Percentiles rank a stretch among this genome's conserved stretches.
Conservation (phyloP, 2,329 filamentous ascomycete species). For the Ophiosphaerella korrae region DNA sequence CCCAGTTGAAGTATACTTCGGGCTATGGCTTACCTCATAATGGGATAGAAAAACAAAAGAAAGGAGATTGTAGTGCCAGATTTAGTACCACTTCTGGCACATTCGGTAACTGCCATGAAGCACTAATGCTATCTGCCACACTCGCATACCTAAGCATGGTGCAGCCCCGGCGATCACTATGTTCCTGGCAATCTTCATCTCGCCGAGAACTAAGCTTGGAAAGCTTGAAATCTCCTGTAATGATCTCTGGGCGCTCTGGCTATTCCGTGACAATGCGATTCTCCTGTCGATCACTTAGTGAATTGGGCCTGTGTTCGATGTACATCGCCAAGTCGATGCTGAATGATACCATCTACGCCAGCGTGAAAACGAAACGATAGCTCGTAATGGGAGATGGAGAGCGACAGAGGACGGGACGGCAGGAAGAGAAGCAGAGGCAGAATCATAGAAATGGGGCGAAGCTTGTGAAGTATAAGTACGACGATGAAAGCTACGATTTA, state of each 20-base stretch:
- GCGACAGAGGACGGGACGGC: not conserved
- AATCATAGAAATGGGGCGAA: not conserved
- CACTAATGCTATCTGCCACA: conserved; percentile 5
- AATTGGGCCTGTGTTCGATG: conserved; percentile 16
- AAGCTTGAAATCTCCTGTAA: conserved; percentile 4
- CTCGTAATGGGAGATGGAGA: conserved; percentile 2
- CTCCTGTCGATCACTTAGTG: conserved; percentile 27
- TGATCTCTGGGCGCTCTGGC: not conserved
- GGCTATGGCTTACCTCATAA: too few species aligned
- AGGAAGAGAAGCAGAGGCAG: not conserved
- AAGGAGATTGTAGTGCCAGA: not conserved
- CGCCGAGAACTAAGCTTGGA: conserved; percentile 6
- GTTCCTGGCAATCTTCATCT: conserved; percentile 2
- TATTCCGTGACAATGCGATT: not conserved
- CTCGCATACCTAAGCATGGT: not conserved
- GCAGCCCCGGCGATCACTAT: conserved; percentile 20
- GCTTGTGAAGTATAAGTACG: conserved; percentile 26
- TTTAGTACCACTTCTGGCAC: not conserved
- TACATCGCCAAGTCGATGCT: conserved; percentile 25
- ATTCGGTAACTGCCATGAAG: not conserved
- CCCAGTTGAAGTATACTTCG: too few species aligned
- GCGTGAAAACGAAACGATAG: conserved; percentile 21
- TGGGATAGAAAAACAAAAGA: not conserved
- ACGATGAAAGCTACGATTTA: conserved; percentile 1
- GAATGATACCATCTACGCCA: conserved; percentile 22